Base-by-base conservation (phyloP, 352 stramenopile genomes). In the Poterioochromonas sp. region DNA sequence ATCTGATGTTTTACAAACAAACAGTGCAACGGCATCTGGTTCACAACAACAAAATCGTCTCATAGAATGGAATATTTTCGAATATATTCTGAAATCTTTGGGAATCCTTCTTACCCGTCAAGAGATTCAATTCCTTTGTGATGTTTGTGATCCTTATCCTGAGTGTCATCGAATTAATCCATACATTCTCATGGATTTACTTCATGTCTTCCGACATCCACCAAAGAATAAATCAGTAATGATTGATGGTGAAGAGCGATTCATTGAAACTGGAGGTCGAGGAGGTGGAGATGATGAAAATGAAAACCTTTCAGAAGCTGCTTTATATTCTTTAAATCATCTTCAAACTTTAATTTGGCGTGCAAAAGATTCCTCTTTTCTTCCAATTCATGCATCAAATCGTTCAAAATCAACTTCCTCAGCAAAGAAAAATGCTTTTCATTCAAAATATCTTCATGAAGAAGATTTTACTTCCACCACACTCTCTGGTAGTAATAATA, bases 121-220 rank as follows among this genome's bases (percentile, higher is more conserved):
- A 37, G 65, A 74, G 18, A 39, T 74, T 26, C n/a, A 39, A n/a
- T 53, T 54, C 15, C n/a, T 74, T 18, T 8, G 5, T 54, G 65
- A 74, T 74, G 65, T 15, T 11, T 58, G 34, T 54, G 65, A 74
- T 54, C 65, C 65, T 1, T 29, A 73, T 29, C 63, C 63, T 26
- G 29, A 47, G 5, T 8, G 11, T 49, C 58, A 39, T 39, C 29
- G 8, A 5, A 68, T 68, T 26, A 68, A 68, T 68, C 12, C 29
- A 8, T 32, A 68, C 58, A 15, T 68, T 5, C 26, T 68, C 5
- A 29, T 40, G 5, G 58, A 68, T 39, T 18, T 68, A 5, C 34
- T 68, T 8, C 12, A 35, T 18, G 26, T 68, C 58, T 8, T 35
- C 58, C 29, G 8, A 37, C 58, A 68, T 29, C 58, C 5, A 68